Evolutionary conservation across 306 rosid genomes (phyloP).

Genomic region (Sindora glabra): DNA sequence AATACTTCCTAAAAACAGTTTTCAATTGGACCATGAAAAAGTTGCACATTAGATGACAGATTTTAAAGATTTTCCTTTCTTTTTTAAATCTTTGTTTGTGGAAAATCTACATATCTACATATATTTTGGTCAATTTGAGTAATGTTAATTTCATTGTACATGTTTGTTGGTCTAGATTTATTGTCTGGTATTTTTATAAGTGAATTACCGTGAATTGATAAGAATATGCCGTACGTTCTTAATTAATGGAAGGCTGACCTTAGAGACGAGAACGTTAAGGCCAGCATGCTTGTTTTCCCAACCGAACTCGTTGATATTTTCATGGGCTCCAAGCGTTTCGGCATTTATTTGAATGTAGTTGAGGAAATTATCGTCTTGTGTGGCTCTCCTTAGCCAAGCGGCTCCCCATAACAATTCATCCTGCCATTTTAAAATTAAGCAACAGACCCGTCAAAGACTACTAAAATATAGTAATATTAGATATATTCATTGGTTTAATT

Average conservation of each 20-base stretch:
- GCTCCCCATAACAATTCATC: slow-evolving; percentile 97
- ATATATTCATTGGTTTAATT: background rate
- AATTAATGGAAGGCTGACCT: slow-evolving; percentile 40
- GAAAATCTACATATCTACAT: background rate
- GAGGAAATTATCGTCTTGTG: slow-evolving; percentile 42
- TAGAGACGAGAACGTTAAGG: slow-evolving; percentile 78
- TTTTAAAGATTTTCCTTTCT: too few species aligned
- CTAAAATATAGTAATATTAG: too few species aligned
- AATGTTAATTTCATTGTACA: too few species aligned
- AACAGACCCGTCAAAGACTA: background rate
- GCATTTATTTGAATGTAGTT: slow-evolving; percentile 71
- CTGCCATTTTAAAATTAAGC: slow-evolving; percentile 22
- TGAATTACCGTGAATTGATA: too few species aligned
- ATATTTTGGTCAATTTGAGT: too few species aligned
- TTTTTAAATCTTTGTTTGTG: background rate
- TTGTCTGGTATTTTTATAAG: too few species aligned
- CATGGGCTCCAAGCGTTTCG: slow-evolving; percentile 81
- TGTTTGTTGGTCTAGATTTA: too few species aligned
- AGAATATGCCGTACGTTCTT: too few species aligned
- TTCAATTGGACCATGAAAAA: background rate
- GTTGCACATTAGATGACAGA: too few species aligned
- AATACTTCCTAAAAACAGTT: slow-evolving; percentile 62
- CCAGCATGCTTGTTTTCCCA: slow-evolving; percentile 99
- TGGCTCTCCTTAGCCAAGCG: slow-evolving; percentile 91
- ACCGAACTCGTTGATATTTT: slow-evolving; percentile 79